Percentiles rank a stretch among this genome's conserved stretches.
These are phyloP conservation scores for Termitomyces sp. DNA, from an alignment of 768 basidiomycete species.

Conservation along the genomic window DNA sequence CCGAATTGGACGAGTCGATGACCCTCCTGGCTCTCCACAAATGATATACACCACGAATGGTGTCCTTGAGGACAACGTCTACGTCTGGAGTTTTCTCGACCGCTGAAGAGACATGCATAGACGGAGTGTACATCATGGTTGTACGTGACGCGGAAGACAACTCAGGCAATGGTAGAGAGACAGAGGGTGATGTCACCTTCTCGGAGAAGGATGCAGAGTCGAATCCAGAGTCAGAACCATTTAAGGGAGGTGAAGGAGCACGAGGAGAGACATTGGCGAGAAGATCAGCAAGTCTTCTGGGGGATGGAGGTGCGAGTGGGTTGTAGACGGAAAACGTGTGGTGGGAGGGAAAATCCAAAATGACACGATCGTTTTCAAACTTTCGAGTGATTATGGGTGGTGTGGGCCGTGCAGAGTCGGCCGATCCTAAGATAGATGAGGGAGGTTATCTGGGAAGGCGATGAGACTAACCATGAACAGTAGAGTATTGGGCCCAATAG, in stretches of 20 bases:
- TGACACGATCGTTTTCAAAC: conserved; percentile 28
- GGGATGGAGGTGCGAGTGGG: conserved; percentile 40
- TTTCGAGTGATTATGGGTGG: conserved; percentile 32
- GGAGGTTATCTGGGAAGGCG: neutral
- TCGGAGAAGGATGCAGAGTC: conserved; percentile 20
- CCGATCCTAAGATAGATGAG: conserved; percentile 47
- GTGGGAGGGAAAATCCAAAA: conserved; percentile 27
- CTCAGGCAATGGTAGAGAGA: conserved; percentile 8
- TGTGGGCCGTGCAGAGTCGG: conserved; percentile 68
- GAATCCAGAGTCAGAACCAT: conserved; percentile 22
- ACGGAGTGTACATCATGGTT: neutral
- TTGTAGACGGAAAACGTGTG: conserved; percentile 31
- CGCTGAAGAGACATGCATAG: conserved; percentile 7
- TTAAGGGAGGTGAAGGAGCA: conserved; percentile 20
- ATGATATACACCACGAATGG: conserved; percentile 53
- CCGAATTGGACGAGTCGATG: conserved; percentile 6
- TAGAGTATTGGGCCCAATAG: conserved; percentile 75
- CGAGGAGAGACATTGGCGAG: conserved; percentile 33
- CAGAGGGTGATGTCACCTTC: conserved; percentile 11
- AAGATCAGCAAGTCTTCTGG: conserved; percentile 35
- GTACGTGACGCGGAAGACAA: neutral
- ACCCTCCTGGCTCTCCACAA: conserved; percentile 51
- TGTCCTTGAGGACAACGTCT: conserved; percentile 40
- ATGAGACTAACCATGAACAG: conserved; percentile 55
- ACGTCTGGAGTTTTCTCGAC: neutral